Base-by-base conservation (phyloP, 208 protist genomes). In the Crithidia mellificae region DNA sequence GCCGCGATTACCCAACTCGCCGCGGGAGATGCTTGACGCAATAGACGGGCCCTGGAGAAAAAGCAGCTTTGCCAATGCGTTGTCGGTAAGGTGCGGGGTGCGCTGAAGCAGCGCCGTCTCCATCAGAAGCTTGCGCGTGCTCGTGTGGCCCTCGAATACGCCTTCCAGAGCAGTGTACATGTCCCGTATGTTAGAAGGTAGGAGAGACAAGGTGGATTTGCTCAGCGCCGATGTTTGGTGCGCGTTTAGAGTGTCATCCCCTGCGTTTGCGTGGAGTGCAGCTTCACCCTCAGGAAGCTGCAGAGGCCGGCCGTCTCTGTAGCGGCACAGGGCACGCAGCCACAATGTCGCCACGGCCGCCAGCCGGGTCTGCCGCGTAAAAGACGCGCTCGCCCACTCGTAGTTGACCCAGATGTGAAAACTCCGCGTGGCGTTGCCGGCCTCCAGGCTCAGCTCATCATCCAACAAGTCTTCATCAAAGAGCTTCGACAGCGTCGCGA, bases 371-470 rank as follows among this genome's bases (percentile, higher is more conserved):
- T 93, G 84, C 22, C 80, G 86, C 8, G 47, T 55, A 63, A 90
- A 89, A 1, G 87, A 88, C 0, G 87, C 84, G 57, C 82, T 85
- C 30, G 70, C 56, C 85, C 87, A 93, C 36, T 84, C 80, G 19
- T 85, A 78, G 30, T 64, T 72, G 14, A 90, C 72, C 79, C 84
- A 90, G 25, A 88, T 74, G 59, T 65, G 41, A 63, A 90, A 93
- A 22, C 84, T 80, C n/a, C 50, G 63, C 32, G 84, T 93, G 32
- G 80, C 72, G 57, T 81, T 93, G 43, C 84, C 80, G 15, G 80
- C 61, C 50, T 78, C 77, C 12, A 63, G 24, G 52, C 54, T 53
- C 15, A 69, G 39, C 24, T 76, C 70, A 15, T 76, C 70, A 20
- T 70, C 49, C 0, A 76, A 39, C 14, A 76, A 49, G 38, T 76